Conservation (phyloP, 169 alveolate genomes). For the Plasmodium malariae region DNA sequence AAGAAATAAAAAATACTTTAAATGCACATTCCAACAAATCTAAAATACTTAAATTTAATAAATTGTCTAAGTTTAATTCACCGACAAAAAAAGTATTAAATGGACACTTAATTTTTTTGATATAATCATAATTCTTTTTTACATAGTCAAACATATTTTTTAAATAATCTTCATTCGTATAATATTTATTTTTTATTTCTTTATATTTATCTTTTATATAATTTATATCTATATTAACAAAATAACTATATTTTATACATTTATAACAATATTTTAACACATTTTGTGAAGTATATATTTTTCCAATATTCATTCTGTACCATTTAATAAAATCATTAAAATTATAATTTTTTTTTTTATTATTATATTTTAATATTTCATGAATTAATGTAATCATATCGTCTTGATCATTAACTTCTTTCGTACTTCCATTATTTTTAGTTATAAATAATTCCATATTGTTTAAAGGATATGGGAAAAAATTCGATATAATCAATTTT, state of each 20-base stretch:
- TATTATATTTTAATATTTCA: slow-evolving; percentile 33
- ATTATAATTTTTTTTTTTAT: slow-evolving; percentile 10
- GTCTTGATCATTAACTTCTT: slow-evolving; percentile 54
- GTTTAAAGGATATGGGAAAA: slow-evolving; percentile 66
- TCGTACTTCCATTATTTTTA: slow-evolving; percentile 36
- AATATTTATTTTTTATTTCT: slow-evolving; percentile 57
- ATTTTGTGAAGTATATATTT: slow-evolving; percentile 52
- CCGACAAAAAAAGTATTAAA: slow-evolving; percentile 72
- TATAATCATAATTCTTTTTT: slow-evolving; percentile 37
- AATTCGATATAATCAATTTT: slow-evolving; percentile 21
- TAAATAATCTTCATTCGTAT: slow-evolving; percentile 26
- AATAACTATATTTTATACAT: slow-evolving; percentile 63
- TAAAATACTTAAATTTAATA: slow-evolving; percentile 42
- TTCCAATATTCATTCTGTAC: slow-evolving; percentile 56
- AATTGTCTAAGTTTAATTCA: slow-evolving; percentile 47
- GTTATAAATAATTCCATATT: slow-evolving; percentile 71
- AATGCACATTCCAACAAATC: slow-evolving; percentile 58
- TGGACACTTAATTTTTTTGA: slow-evolving; percentile 61
- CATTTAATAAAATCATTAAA: slow-evolving; percentile 43
- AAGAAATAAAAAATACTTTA: slow-evolving; percentile 61
- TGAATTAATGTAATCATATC: slow-evolving; percentile 61
- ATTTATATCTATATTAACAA: slow-evolving; percentile 44
- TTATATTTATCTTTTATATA: slow-evolving; percentile 58
- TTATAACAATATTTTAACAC: slow-evolving; percentile 46
- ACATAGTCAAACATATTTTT: slow-evolving; percentile 61